Conservation (phyloP, 768 basidiomycete genomes). For the Amanita thiersii region DNA sequence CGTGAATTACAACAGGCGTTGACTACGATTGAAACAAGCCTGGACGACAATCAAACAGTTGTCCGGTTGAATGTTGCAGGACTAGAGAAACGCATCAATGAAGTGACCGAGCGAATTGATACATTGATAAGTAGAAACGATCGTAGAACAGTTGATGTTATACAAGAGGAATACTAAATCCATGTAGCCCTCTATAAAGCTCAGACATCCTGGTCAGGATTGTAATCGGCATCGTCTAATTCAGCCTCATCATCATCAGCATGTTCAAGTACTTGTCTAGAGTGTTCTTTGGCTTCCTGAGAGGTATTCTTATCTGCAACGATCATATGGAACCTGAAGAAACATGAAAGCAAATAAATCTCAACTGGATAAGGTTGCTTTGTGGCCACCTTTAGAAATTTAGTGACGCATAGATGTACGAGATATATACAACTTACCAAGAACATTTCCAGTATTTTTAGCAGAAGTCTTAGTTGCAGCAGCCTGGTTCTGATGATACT, state of each 20-base stretch:
- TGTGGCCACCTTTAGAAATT: conserved; percentile 19
- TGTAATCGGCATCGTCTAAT: background rate
- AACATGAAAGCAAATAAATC: conserved; percentile 2
- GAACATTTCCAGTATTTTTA: conserved; percentile 1
- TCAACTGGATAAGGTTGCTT: conserved; percentile 21
- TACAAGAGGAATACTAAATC: too few relatives aligned
- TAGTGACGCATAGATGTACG: background rate
- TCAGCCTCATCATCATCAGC: background rate
- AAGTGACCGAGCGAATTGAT: conserved; percentile 28
- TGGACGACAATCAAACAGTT: conserved; percentile 63
- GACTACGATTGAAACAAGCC: conserved; percentile 61
- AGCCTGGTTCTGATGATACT: background rate
- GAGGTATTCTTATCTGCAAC: conserved; percentile 11
- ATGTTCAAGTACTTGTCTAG: conserved; percentile 9
- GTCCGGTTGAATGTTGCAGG: conserved; percentile 69
- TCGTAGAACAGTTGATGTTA: too few relatives aligned
- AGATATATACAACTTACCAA: background rate
- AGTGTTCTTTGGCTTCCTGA: conserved; percentile 13
- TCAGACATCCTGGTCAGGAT: background rate
- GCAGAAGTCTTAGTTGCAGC: background rate
- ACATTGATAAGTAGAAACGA: conserved; percentile 6
- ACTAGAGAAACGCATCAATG: conserved; percentile 47
- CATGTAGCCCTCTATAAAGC: background rate
- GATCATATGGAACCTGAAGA: background rate
- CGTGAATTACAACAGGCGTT: conserved; percentile 65